Evolutionary conservation across 805 yeast genomes (phyloP), one percentile per base, ranked within the genome.

Genomic region (Debaryomyces tyrocola): DNA sequence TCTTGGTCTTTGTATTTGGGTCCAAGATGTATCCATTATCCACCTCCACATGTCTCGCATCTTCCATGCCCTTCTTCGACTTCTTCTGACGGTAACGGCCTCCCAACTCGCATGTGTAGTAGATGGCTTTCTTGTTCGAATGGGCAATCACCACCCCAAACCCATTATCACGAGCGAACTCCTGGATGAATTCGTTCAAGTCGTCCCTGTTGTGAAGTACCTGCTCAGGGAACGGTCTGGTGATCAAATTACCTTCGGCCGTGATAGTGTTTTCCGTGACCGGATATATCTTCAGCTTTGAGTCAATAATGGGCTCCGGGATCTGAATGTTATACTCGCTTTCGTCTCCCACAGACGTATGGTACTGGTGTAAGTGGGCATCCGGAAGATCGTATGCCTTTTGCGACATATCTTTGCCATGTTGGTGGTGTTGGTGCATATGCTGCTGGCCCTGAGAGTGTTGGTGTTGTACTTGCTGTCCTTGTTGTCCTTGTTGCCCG

Each of bases 71-170:
- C 48, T 50, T 60, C 37, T 63, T 61, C 14, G 63, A 59, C 48
- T 76, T 74, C 57, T 78, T 78, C 54, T 77, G 80, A 47, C 84
- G 66, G 56, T 79, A 79, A 20, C 76, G 66, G 20, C 84, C 84
- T 38, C 84, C 84, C 38, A 79, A 63, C 58, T 79, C 83, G 58
- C 84, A 79, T 8, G 83, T 79, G 59, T 77, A 79, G 59, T 79
- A 79, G 49, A 79, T 79, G 31, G 83, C 83, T 58, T 79, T 79
- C 49, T 70, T 73, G 59, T 79, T 79, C 31, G 82, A 77, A 61
- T 79, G 83, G 21, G 83, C 81, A 58, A 79, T 79, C 17, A 80
- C 83, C 40, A 79, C 79, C 4, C 83, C 83, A 63, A 79, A 79
- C 41, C 80, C 82, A 55, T 79, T 77, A 54, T 76, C 80, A 40